Conservation (phyloP, 257 asterid genomes). For the Ocimum tenuiflorum region DNA sequence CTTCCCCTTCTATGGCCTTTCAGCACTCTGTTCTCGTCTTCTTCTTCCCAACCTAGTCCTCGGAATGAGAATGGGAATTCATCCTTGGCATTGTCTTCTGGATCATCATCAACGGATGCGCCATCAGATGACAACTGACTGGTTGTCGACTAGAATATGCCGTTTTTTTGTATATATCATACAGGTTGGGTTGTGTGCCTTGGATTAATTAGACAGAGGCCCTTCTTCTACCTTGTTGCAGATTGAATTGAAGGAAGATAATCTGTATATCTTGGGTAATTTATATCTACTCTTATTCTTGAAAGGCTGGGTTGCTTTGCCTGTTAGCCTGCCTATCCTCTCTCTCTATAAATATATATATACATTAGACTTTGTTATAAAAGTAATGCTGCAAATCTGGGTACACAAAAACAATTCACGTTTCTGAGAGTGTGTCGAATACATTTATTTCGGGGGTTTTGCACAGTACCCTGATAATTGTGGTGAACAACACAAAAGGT, state of each 20-base stretch:
- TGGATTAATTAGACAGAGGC: too few relatives aligned
- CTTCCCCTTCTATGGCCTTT: constrained; percentile 7
- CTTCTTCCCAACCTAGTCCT: neutral
- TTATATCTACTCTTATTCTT: neutral
- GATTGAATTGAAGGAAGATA: neutral
- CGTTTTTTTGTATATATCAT: too few relatives aligned
- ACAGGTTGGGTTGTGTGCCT: too few relatives aligned
- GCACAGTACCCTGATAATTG: constrained; percentile 1
- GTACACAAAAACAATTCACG: neutral
- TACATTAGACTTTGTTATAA: neutral
- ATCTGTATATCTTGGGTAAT: too few relatives aligned
- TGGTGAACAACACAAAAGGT: constrained; percentile 8
- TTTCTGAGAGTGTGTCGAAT: constrained; percentile 6
- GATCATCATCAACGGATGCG: too few relatives aligned
- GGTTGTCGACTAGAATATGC: too few relatives aligned
- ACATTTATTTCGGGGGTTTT: constrained; percentile 6
- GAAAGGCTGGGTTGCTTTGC: too few relatives aligned
- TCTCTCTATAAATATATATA: neutral
- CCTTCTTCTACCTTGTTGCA: neutral
- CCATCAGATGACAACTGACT: too few relatives aligned
- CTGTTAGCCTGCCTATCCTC: too few relatives aligned
- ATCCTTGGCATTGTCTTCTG: neutral
- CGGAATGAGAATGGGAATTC: neutral
- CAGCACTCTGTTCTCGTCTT: neutral
- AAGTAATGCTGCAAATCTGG: neutral